Conservation (phyloP, 148 eudicot genomes). For the Rhododendron mucronatum region DNA sequence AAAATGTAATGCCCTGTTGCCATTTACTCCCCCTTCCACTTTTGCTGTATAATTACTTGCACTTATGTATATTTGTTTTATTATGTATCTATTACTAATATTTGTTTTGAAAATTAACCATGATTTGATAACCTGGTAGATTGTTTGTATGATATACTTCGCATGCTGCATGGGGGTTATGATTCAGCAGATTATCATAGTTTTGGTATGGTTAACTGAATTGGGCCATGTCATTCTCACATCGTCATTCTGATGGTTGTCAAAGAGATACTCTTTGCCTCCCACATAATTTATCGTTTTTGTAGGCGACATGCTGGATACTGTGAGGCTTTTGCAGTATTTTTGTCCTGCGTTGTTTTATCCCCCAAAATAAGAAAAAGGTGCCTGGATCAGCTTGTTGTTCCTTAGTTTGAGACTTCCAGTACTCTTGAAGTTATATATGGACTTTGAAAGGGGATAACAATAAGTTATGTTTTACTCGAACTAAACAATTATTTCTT, state of each 20-base stretch:
- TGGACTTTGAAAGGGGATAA: not conserved
- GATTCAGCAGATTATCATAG: not conserved
- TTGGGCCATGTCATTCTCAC: not conserved
- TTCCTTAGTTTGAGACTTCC: not conserved
- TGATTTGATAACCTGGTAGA: not conserved
- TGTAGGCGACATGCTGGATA: not conserved
- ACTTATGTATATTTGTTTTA: not conserved
- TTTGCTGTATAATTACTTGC: not conserved
- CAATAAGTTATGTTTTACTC: not conserved
- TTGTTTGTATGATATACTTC: not conserved
- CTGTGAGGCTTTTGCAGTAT: not conserved
- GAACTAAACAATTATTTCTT: not conserved
- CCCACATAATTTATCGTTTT: not conserved
- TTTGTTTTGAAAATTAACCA: not conserved
- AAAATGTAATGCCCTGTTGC: slow-evolving; percentile 49
- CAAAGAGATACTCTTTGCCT: not conserved
- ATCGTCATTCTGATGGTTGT: not conserved
- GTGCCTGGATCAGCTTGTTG: not conserved
- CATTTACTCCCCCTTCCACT: not conserved
- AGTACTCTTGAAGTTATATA: not conserved
- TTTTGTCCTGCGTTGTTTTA: not conserved
- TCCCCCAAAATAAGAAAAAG: not conserved
- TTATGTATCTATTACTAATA: not conserved
- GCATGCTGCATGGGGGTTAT: not conserved
- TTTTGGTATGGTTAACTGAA: not conserved